Evolutionary conservation across 1,139 yeast species (phyloP), one percentile per base, ranked within the genome.

Genomic region (Saccharomycopsis crataegensis): DNA sequence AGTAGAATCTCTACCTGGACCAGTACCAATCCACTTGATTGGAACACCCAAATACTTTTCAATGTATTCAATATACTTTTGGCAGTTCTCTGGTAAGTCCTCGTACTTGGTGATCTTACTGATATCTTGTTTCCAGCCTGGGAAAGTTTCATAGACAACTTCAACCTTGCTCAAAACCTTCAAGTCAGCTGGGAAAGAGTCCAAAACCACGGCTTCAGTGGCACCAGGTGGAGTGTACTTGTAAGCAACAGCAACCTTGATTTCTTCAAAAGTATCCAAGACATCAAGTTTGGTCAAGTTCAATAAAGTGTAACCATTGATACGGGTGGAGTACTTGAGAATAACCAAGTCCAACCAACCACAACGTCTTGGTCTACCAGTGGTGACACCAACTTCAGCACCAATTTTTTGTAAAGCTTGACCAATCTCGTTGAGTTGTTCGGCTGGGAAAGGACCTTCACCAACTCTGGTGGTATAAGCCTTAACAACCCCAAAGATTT

Each of bases 391-490:
- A 66, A 69, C 89, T 72, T 93, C 97, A 56, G 93, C 96, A 64
- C 99, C 99, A 60, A 91, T 87, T 51, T 76, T 73, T 71, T 94
- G 99, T 66, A 93, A 77, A 60, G 82, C 80, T 66, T 86, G 96
- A 65, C 99, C 99, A 53, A 75, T 80, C 45, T 75, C 82, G 69
- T 93, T 90, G 68, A 91, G 79, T 70, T 91, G 98, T 73, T 93
- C 99, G 56, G 98, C 85, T 59, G 99, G 98, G 86, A 93, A 93
- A 41, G 99, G 99, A 59, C 99, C 99, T 66, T 90, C 98, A 65
- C 99, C 99, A 56, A 93, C 99, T 72, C 99, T 83, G 45, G 99
- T 93, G 50, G 99, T 94, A 72, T 93, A 93, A 48, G 99, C 99
- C 76, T 93, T 93, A 54, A 91, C 98, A 46, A 93, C 99, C 70